Conservation (phyloP, 495 filamentous ascomycete genomes). For the Penicillium taxi region DNA sequence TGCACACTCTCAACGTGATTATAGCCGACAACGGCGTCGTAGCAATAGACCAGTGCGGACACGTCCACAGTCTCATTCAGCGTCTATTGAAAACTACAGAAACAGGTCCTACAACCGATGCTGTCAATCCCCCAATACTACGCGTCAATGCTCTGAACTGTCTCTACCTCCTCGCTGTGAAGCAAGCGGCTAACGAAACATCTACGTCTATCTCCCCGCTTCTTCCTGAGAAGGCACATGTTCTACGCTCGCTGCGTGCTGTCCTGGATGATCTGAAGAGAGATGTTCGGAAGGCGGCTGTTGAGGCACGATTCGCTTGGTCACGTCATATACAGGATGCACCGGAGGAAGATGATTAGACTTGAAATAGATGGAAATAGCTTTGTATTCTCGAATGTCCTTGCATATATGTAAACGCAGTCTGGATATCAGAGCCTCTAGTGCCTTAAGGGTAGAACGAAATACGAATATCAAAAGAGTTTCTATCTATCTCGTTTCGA, state of each 20-base stretch:
- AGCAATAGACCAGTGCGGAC: conserved; percentile 46
- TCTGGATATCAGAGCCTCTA: too few species aligned
- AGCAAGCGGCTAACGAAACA: conserved; percentile 18
- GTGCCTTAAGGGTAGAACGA: too few species aligned
- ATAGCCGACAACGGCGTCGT: conserved; percentile 49
- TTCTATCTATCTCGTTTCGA: too few species aligned
- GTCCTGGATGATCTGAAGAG: conserved; percentile 62
- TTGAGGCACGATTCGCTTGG: conserved; percentile 61
- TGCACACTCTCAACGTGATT: conserved; percentile 52
- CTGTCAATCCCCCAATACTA: conserved; percentile 36
- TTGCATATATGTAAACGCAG: too few species aligned
- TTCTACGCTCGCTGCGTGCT: conserved; percentile 44
- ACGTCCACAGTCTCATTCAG: conserved; percentile 51
- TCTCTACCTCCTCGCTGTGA: conserved; percentile 46
- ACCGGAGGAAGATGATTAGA: conserved; percentile 46
- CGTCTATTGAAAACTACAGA: conserved; percentile 47
- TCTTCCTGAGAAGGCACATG: conserved; percentile 49
- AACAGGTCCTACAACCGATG: conserved; percentile 3
- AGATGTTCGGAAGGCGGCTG: conserved; percentile 58
- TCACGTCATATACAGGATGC: conserved; percentile 53
- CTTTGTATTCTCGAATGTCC: too few species aligned
- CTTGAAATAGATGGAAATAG: neutral
- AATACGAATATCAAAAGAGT: too few species aligned
- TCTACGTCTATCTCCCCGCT: conserved; percentile 37
- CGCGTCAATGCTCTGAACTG: conserved; percentile 48